Percentiles rank a stretch among this genome's conserved stretches.
Evolutionary conservation across 2,329 filamentous ascomycete species (phyloP).

Genomic region (Thermothelomyces thermophilus): DNA sequence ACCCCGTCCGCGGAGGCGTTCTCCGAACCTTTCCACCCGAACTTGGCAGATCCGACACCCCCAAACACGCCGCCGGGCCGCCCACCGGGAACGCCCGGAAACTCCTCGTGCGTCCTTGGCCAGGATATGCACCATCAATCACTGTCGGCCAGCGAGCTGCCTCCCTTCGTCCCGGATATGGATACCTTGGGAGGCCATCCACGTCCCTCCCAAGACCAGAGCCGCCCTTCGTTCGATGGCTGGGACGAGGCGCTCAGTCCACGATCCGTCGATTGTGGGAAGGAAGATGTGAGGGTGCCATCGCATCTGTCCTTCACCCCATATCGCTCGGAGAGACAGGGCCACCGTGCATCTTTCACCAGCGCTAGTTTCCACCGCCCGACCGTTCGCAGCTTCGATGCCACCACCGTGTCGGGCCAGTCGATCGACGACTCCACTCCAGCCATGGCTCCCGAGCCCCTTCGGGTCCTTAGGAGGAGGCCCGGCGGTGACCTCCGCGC

Average conservation of each 20-base stretch:
- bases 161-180: conserved; percentile 43
- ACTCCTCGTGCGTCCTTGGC: conserved; percentile 50
- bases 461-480: conserved; percentile 60
- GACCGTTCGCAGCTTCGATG: conserved; percentile 55
- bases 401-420: conserved; percentile 51
- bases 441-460: conserved; percentile 43
- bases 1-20: conserved; percentile 48
- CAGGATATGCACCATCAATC: conserved; percentile 37
- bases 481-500: conserved; percentile 71
- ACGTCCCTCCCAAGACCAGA: conserved; percentile 30
- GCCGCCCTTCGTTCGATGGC: conserved; percentile 29
- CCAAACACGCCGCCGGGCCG: conserved; percentile 53
- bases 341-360: conserved; percentile 54
- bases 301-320: conserved; percentile 37
- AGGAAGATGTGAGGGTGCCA: conserved; percentile 39
- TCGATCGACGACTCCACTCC: conserved; percentile 37
- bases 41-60: conserved; percentile 50
- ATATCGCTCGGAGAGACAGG: conserved; percentile 44
- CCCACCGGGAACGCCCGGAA: conserved; percentile 40
- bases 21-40: conserved; percentile 46
- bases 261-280: conserved; percentile 30
- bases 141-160: conserved; percentile 35
- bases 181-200: conserved; percentile 31
- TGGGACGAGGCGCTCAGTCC: conserved; percentile 29
- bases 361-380: conserved; percentile 47